Percentiles rank a stretch among this genome's conserved stretches.
phyloP scores from a whole-genome alignment of 1,284 basidiomycete genomes.

The Ganoderma meredithae region DNA sequence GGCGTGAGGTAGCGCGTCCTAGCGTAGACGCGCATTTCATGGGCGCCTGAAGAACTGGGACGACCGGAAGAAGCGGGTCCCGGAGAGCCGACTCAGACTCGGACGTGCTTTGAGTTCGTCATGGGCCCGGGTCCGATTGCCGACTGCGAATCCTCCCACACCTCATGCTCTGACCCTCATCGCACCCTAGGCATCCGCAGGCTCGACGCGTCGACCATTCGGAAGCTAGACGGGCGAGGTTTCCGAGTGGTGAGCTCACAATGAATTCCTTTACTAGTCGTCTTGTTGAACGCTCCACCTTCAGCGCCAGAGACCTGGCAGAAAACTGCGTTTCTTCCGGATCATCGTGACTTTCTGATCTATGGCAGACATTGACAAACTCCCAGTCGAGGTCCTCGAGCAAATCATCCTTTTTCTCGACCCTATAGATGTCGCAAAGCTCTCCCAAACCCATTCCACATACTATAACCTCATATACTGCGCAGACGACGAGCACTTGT shows the following conservation, averaged over 20 bases:
- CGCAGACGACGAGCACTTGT: conserved; percentile 55
- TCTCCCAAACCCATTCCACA: conserved; percentile 57
- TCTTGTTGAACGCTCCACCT: background rate
- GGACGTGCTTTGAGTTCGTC: background rate
- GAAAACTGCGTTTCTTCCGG: background rate
- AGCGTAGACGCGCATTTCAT: background rate
- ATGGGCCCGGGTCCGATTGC: background rate
- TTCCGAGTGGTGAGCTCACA: background rate
- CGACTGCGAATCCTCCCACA: background rate
- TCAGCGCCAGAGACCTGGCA: background rate
- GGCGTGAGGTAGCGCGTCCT: background rate
- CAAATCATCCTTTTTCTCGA: conserved; percentile 59
- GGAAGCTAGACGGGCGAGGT: background rate
- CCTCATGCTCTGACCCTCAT: background rate
- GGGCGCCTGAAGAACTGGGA: background rate
- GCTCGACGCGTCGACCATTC: background rate
- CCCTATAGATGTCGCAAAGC: conserved; percentile 59
- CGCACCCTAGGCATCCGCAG: background rate
- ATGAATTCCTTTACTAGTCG: background rate
- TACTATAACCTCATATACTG: conserved; percentile 55
- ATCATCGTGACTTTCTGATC: background rate
- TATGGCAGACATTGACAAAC: conserved; percentile 32
- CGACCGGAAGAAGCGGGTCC: background rate
- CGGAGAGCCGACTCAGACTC: background rate
- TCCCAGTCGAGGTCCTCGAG: conserved; percentile 66